Evolutionary conservation across 2,329 filamentous ascomycete species (phyloP).

Genomic region (Talaromyces atroroseus): DNA sequence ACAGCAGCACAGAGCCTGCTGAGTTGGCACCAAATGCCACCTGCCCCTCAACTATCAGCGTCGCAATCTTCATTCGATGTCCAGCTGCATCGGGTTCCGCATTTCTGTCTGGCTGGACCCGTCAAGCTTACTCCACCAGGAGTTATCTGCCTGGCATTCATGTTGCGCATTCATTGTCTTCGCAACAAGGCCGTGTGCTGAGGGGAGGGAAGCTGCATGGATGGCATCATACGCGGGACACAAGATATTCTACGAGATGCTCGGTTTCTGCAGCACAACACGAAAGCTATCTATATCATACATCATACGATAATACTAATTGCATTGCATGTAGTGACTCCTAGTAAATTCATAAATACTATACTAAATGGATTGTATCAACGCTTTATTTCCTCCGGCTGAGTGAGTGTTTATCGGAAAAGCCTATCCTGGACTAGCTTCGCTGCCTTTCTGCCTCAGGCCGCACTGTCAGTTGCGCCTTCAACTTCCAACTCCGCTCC

Average conservation of each 20-base stretch:
- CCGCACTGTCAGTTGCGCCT: background rate
- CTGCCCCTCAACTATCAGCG: background rate
- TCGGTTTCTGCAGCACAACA: no score
- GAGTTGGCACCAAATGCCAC: background rate
- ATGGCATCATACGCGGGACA: no score
- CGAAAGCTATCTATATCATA: no score
- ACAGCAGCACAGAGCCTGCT: background rate
- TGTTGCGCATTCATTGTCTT: no score
- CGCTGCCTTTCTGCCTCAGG: background rate
- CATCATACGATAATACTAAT: no score
- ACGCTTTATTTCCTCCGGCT: no score
- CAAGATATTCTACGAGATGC: no score
- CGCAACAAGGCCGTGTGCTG: no score
- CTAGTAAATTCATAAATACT: no score
- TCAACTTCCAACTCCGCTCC: background rate
- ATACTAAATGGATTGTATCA: no score
- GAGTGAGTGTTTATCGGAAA: background rate
- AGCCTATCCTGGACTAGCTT: background rate
- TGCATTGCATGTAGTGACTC: no score
- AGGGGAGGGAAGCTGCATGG: no score
- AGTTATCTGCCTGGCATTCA: background rate
- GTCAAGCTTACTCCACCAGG: background rate
- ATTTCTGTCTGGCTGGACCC: conserved; percentile 1
- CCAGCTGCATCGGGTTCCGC: background rate
- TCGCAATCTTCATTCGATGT: background rate